These are phyloP conservation scores for Eimeria maxima DNA, from an alignment of 169 alveolate genomes.

Conservation along the genomic window DNA sequence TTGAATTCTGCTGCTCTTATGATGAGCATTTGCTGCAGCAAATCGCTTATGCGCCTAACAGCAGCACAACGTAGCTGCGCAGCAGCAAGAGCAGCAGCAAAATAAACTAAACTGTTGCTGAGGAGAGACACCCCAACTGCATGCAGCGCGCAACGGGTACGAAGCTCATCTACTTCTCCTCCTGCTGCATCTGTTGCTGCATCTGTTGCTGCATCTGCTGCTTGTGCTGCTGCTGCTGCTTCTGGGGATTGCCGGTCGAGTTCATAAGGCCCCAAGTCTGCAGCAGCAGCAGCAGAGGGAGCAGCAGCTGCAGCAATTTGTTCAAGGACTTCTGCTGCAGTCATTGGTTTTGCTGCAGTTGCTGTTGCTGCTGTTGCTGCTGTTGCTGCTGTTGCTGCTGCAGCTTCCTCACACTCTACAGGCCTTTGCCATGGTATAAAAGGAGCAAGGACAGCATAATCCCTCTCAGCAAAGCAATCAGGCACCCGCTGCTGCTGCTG, in stretches of 20 bases:
- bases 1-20: not conserved
- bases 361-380: not conserved
- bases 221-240: not conserved
- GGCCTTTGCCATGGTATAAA: constrained; percentile 32
- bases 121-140: constrained; percentile 48
- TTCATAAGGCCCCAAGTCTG: not conserved
- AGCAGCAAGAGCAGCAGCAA: not conserved
- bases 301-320: not conserved
- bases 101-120: constrained; percentile 16
- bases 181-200: not conserved
- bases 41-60: not conserved
- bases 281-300: constrained; percentile 18
- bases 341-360: not conserved
- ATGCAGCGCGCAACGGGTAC: not conserved
- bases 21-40: not conserved
- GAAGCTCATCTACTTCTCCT: not conserved
- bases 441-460: constrained; percentile 13
- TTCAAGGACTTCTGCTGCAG: not conserved
- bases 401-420: not conserved
- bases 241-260: not conserved
- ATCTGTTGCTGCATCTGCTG: not conserved
- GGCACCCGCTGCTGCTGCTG: constrained; percentile 16
- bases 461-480: constrained; percentile 14
- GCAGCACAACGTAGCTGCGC: not conserved
- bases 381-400: constrained; percentile 25